Conservation (phyloP, 371 early-diverging fungal species). For the Actinomortierella wolfii region DNA sequence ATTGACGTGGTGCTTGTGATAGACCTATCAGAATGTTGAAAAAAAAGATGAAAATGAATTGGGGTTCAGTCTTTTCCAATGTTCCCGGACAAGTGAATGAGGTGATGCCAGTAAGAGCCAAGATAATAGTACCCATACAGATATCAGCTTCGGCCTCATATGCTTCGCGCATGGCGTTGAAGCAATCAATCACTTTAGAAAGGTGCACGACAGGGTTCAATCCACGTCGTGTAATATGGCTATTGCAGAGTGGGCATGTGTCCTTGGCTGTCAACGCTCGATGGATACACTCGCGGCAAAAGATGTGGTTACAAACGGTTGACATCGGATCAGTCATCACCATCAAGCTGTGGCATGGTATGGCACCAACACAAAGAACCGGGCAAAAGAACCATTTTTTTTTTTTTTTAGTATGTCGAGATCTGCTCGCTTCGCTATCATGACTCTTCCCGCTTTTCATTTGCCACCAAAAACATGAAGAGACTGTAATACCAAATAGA, state of each 20-base stretch:
- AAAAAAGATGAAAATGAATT: neutral
- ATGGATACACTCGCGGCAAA: conserved; percentile 35
- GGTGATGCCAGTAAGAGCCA: too few relatives aligned
- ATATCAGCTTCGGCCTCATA: conserved; percentile 24
- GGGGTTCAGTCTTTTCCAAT: neutral
- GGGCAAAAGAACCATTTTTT: too few relatives aligned
- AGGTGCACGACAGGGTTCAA: conserved; percentile 26
- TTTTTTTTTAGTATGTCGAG: too few relatives aligned
- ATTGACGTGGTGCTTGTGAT: conserved; percentile 28
- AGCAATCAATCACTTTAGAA: conserved; percentile 22
- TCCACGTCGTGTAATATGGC: conserved; percentile 24
- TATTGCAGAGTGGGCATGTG: conserved; percentile 43
- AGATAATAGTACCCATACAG: too few relatives aligned
- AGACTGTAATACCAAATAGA: conserved; percentile 32
- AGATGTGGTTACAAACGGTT: conserved; percentile 43
- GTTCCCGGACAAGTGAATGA: conserved; percentile 5
- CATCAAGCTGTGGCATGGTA: conserved; percentile 13
- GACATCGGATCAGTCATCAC: conserved; percentile 30
- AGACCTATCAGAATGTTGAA: conserved; percentile 9
- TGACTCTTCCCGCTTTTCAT: neutral
- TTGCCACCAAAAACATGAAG: neutral
- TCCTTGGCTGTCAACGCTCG: conserved; percentile 21
- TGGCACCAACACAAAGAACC: too few relatives aligned
- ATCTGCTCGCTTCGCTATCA: neutral
- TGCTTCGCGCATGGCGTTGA: conserved; percentile 20